Percentiles rank a stretch among this genome's conserved stretches.
Evolutionary conservation across 305 asterid genomes (phyloP).

Genomic region (Ilex paraguariensis): DNA sequence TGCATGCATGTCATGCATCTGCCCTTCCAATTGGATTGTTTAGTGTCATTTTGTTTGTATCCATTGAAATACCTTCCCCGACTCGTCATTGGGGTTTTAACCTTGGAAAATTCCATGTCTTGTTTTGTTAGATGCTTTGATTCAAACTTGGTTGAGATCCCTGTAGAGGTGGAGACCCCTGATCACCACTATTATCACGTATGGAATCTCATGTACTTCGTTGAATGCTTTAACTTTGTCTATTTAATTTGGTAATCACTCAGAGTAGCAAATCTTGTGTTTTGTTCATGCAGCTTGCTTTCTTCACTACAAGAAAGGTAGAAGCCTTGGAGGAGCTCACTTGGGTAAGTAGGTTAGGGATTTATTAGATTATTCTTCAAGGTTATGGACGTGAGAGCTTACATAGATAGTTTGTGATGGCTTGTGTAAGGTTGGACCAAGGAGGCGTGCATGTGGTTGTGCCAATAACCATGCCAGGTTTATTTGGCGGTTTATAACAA

Average conservation of each 20-base stretch:
- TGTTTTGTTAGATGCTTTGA: slow-evolving; percentile 62
- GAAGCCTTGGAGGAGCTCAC: slow-evolving; percentile 96
- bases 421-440: too few species aligned
- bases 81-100: too few species aligned
- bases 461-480: too few species aligned
- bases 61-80: too few species aligned
- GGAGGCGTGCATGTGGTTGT: too few species aligned
- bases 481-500: too few species aligned
- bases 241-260: slow-evolving; percentile 14
- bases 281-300: slow-evolving; percentile 60
- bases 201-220: slow-evolving; percentile 21
- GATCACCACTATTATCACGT: slow-evolving; percentile 95
- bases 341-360: slow-evolving; percentile 53
- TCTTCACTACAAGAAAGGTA: slow-evolving; percentile 84
- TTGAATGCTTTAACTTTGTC: slow-evolving; percentile 7
- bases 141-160: slow-evolving; percentile 85
- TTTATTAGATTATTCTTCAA: neutral
- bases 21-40: too few species aligned
- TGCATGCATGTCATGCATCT: too few species aligned
- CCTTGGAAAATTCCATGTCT: neutral
- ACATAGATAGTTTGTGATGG: too few species aligned
- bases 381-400: too few species aligned
- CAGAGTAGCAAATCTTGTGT: slow-evolving; percentile 4
- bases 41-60: too few species aligned
- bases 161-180: slow-evolving; percentile 89